Conservation (phyloP, 1,284 basidiomycete genomes). For the Sanguinoderma infundibulare region DNA sequence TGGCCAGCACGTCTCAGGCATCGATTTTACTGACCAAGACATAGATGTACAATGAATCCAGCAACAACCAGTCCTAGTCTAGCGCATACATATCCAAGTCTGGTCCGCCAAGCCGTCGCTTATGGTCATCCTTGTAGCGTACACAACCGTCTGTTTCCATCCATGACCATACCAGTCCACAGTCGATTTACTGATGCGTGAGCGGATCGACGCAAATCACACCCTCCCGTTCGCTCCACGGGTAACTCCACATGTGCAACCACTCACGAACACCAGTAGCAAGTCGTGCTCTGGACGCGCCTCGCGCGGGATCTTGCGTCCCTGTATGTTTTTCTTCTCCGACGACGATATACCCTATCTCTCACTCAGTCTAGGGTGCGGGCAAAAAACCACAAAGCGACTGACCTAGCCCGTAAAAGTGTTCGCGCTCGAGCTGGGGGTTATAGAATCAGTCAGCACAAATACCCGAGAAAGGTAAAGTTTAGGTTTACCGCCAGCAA, state of each 20-base stretch:
- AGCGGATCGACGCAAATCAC: conserved; percentile 87
- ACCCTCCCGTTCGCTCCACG: conserved; percentile 93
- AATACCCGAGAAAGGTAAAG: background rate
- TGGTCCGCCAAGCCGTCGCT: no score
- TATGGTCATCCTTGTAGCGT: conserved; percentile 5
- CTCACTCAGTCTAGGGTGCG: conserved; percentile 12
- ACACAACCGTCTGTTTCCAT: conserved; percentile 13
- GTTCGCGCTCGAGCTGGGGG: conserved; percentile 80
- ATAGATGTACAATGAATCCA: background rate
- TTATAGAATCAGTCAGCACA: background rate
- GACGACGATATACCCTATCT: conserved; percentile 84
- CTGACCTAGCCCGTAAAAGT: conserved; percentile 81
- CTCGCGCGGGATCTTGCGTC: conserved; percentile 79
- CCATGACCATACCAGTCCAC: background rate
- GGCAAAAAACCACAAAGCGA: background rate
- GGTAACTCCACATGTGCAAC: conserved; percentile 91
- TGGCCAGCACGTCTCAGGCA: no score
- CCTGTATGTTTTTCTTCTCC: conserved; percentile 97
- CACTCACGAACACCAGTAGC: conserved; percentile 87
- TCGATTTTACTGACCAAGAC: background rate
- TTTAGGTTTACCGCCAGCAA: conserved; percentile 73
- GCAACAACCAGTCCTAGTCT: conserved; percentile 3
- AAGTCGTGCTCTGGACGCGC: conserved; percentile 82
- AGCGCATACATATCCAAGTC: conserved; percentile 15
- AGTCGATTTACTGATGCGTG: conserved; percentile 52